Base-by-base conservation (phyloP, 2,329 filamentous ascomycete species). In the Knoxdaviesia capensis region DNA sequence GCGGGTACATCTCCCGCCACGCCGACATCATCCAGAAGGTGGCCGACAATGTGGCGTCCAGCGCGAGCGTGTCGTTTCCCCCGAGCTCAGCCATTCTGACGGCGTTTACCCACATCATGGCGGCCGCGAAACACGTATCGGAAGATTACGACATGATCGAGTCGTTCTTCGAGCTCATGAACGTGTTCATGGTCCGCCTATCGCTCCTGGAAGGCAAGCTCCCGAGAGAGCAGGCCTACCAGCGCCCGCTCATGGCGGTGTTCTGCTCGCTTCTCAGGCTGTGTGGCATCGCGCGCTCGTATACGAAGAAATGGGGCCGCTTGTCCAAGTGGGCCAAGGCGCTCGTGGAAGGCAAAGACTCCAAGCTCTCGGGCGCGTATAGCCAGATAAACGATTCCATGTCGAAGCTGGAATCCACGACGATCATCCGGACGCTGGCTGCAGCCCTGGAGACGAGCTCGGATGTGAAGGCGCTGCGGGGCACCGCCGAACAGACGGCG, bases 111-210 rank as follows among this genome's bases (percentile, higher is more conserved):
- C 56, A 52, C 32, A 49, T 59, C 42, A 50, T 59, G 20, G 48
- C 54, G 36, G 54, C 53, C 1, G 55, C 53, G 5, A 48, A 50
- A 1, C 46, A 49, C 5, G 56, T 59, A 0, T 55, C 51, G 0
- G 57, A 55, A 1, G 59, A 63, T 36, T 62, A 60, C 34, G 58
- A 63, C 30, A 48, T 56, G 2, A 51, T 62, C 0, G 50, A 56
- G n/a, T 51, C 51, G 4, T 63, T 62, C 41, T 62, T 62, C 40
- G 52, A 56, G 2, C 52, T 56, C 7, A 59, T 60, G 49, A 55
- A 55, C 39, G 55, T 54, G 5, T 60, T 62, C 29, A 48, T 61
- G 4, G 47, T 53, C 30, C 51, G 58, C 1, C 51, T 60, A 1
- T 51, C 53, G 0, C 53, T 60, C 6, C 36, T 61, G 0, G 53